These are phyloP conservation scores for Noccaea caerulescens DNA, from an alignment of 345 rosid genomes.

Conservation along the genomic window DNA sequence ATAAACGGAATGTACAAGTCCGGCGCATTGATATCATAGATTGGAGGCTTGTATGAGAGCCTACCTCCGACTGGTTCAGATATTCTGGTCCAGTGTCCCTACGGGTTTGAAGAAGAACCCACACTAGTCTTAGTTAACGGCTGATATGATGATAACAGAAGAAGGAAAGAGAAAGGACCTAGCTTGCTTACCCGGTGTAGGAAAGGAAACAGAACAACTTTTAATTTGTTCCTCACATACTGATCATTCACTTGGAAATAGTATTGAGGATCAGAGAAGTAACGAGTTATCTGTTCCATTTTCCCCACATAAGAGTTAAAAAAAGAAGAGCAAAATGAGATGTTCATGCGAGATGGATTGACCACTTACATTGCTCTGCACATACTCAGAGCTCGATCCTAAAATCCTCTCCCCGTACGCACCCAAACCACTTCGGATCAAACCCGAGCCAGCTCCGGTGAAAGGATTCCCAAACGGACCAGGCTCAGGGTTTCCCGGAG, in stretches of 20 bases:
- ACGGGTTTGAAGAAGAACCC: conserved; percentile 14
- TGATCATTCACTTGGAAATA: conserved; percentile 67
- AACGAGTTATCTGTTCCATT: conserved; percentile 53
- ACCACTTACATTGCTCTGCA: conserved; percentile 64
- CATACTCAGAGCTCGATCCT: conserved; percentile 63
- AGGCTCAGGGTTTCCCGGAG: conserved; percentile 45
- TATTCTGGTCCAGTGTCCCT: conserved; percentile 79
- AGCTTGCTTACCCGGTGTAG: conserved; percentile 49
- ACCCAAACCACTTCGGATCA: conserved; percentile 58
- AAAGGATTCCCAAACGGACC: conserved; percentile 57
- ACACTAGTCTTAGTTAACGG: neutral
- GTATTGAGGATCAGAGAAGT: conserved; percentile 66
- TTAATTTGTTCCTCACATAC: conserved; percentile 59
- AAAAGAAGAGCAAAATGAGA: neutral
- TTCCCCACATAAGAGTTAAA: neutral
- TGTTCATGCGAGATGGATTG: neutral
- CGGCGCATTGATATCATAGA: conserved; percentile 76
- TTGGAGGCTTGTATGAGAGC: conserved; percentile 68
- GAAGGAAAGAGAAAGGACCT: conserved; percentile 8
- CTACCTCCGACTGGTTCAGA: conserved; percentile 73
- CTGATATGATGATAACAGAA: neutral
- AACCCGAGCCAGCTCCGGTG: conserved; percentile 55
- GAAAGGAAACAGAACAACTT: conserved; percentile 59
- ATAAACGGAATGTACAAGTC: conserved; percentile 76
- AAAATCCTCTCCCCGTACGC: conserved; percentile 56